Percentiles rank a stretch among this genome's conserved stretches.
phyloP scores from a whole-genome alignment of 163 green algal genomes.

The Scenedesmus sp. region DNA sequence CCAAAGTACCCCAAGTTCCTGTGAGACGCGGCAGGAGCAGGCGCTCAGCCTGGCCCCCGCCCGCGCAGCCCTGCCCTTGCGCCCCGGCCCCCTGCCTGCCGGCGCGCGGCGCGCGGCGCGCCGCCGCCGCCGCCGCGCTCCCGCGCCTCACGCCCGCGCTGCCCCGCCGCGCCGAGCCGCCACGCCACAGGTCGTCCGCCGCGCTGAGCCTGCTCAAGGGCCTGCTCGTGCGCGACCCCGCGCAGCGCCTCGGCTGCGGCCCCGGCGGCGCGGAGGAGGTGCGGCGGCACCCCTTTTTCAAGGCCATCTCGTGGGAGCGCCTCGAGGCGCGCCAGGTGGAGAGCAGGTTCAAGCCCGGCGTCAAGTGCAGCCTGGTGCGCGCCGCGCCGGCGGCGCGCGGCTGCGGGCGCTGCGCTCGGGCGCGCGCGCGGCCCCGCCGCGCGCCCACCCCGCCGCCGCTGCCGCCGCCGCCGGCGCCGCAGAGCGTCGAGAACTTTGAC shows the following conservation, averaged over 20 bases:
- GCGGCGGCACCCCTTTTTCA: conserved; percentile 90
- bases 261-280: conserved; percentile 72
- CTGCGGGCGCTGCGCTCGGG: too few relatives aligned
- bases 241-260: conserved; percentile 82
- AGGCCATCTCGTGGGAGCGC: conserved; percentile 85
- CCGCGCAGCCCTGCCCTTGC: too few relatives aligned
- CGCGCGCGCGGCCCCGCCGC: too few relatives aligned
- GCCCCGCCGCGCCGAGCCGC: too few relatives aligned
- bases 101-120: too few relatives aligned
- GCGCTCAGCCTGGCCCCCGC: too few relatives aligned
- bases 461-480: neutral
- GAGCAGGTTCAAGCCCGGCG: conserved; percentile 63
- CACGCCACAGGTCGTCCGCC: conserved; percentile 39
- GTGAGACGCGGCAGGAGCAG: conserved; percentile 5
- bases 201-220: conserved; percentile 75
- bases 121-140: too few relatives aligned
- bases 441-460: too few relatives aligned
- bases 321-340: conserved; percentile 79
- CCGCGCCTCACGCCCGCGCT: too few relatives aligned
- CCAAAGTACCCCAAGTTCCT: conserved; percentile 85
- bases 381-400: neutral
- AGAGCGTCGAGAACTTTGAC: conserved; percentile 85
- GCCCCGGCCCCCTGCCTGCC: too few relatives aligned
- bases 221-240: conserved; percentile 81
- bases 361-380: conserved; percentile 49